These are phyloP conservation scores for Sclerotinia subarctica DNA, from an alignment of 2,329 filamentous ascomycete species.

Conservation along the genomic window DNA sequence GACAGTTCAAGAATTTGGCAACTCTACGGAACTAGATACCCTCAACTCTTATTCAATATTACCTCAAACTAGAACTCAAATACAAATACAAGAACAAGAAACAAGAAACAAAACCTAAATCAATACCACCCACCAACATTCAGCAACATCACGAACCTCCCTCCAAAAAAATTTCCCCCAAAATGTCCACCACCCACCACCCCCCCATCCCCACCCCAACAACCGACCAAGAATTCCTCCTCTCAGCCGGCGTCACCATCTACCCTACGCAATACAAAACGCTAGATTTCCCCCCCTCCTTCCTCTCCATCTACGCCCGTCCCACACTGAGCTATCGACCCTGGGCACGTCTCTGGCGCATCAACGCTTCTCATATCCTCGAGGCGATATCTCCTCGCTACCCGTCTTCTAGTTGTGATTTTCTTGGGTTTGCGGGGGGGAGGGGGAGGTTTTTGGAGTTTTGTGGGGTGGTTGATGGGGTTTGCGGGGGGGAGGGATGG, in stretches of 20 bases:
- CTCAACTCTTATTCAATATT: not conserved
- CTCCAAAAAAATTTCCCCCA: not conserved
- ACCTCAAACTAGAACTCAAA: not conserved
- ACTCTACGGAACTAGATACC: not conserved
- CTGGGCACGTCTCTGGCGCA: conserved; percentile 1
- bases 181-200: not conserved
- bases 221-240: conserved; percentile 1
- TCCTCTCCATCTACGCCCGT: not conserved
- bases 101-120: no score
- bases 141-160: no score
- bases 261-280: not conserved
- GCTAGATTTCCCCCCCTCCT: not conserved
- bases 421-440: not conserved
- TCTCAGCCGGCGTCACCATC: not conserved
- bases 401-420: not conserved
- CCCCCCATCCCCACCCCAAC: not conserved
- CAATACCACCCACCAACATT: not conserved
- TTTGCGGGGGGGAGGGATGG: not conserved
- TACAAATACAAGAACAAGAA: no score
- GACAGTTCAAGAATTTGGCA: not conserved
- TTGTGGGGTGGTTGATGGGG: conserved; percentile 1
- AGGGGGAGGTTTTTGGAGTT: not conserved
- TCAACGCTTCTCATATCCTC: not conserved
- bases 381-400: not conserved
- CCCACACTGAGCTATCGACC: not conserved